Base-by-base conservation (phyloP, 164 flowering plant genomes). In the Cinnamomum micranthum region DNA sequence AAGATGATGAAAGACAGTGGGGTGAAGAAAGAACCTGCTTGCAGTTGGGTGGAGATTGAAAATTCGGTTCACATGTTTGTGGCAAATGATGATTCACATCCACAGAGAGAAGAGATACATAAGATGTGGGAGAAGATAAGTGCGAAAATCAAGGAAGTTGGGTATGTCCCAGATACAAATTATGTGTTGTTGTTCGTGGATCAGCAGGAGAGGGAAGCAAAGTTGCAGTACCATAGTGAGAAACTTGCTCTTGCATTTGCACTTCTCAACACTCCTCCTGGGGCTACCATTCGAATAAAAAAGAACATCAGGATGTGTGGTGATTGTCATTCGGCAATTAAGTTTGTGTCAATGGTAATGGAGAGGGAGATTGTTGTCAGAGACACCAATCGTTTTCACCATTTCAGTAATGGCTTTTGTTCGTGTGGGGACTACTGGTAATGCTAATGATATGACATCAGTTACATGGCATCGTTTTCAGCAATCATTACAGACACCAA, bases 401-500 rank as follows among this genome's bases (percentile, higher is more conserved):
- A 84, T 82, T 89, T 89, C 75, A 80, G 70, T 50, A 75, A 75
- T 70, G 93, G 91, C 28, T 79, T 73, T 64, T 89, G 93, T 77
- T 89, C 93, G 25, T 89, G 91, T 78, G 85, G 87, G 63, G 90
- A 89, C 78, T 89, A 89, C 66, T 89, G 92, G 92, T 89, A 84
- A 55, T 75, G 17, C 28, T 65, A 23, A 25, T 23, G 68, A 9
- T 4, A 41, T 7, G 47, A 41, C 47, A 1, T 41, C 10, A 41
- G 47, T 41, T 41, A 41, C 47, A 9, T 41, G 47, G 10, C 47
- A 41, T 41, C 11, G 0, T 41, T 7, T 41, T 41, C 47, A 6
- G 47, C 47, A 41, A 41, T 41, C 47, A 41, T 41, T 41, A 41
- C 10, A 41, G 47, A 9, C 47, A 6, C 11, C 10, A 41, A 41